Evolutionary conservation across 2,329 filamentous ascomycete genomes (phyloP), one percentile per base, ranked within the genome.

Genomic region (Trichoderma afroharzianum): DNA sequence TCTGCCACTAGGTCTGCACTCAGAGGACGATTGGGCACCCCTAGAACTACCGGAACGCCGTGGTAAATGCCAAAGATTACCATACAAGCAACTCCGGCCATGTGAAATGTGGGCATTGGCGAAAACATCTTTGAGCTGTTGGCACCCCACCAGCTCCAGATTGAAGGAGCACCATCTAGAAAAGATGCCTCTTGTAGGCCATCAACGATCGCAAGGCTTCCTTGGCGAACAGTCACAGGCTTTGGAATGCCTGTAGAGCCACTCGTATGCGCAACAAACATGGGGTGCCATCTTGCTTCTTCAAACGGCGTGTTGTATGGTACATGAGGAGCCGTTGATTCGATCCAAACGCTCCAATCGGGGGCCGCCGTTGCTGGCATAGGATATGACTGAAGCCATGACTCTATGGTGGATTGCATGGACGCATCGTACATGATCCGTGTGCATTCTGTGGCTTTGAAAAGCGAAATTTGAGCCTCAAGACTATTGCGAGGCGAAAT

Each of bases 221-320:
- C 84, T 6, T 83, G 80, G 4, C 76, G 75, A 24, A 78, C 75
- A 11, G 83, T 73, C n/a, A 86, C 79, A 2, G 84, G 84, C 74
- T 84, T 85, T 0, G 84, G 84, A 4, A 84, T 77, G 0, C 84
- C 84, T 0, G 84, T 85, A 55, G 81, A 84, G 6, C 84, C 84
- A 67, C 82, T 84, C 0, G 84, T 85, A 75, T 86, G 84, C 9
- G 85, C 74, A 2, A 85, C 78, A 3, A 80, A 57, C 4, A 82
- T 67, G 0, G 84, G 83, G 4, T 85, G 83, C 77, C 80, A 82
- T 70, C 80, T 75, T 0, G 80, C 83, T 66, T 85, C 76, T 4
- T 84, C 82, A 36, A 81, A 85, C 0, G 81, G 81, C 76, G 81
- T 82, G 39, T 75, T 68, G 75, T 84, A 85, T 1, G 82, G 81